phyloP scores from a whole-genome alignment of 2,329 filamentous ascomycete genomes.

The Mariannaea elegans region DNA sequence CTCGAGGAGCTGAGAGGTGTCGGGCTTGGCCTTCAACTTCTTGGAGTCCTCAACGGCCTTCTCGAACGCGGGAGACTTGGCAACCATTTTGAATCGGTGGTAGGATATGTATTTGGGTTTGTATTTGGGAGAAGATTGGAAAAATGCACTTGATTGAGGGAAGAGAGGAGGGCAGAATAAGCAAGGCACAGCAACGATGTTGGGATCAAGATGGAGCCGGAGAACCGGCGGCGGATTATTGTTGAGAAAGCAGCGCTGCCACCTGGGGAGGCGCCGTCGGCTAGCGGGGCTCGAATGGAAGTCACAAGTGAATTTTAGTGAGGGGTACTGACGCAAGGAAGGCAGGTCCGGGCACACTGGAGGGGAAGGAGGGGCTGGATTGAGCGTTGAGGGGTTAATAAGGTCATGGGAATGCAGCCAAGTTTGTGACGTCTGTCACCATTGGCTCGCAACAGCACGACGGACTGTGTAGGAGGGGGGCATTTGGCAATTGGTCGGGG shows the following conservation, averaged over 20 bases:
- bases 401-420: background rate
- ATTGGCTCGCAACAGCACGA: slow-evolving; percentile 9
- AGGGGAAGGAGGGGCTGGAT: slow-evolving; percentile 7
- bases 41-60: slow-evolving; percentile 69
- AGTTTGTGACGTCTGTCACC: slow-evolving; percentile 19
- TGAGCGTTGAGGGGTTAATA: background rate
- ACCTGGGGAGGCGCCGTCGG: slow-evolving; percentile 1
- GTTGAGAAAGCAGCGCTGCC: slow-evolving; percentile 16
- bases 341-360: background rate
- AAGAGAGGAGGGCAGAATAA: slow-evolving; percentile 1
- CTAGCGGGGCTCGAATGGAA: slow-evolving; percentile 20
- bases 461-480: background rate
- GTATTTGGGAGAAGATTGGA: background rate
- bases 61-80: slow-evolving; percentile 59
- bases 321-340: background rate
- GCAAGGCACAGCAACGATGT: background rate
- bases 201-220: slow-evolving; percentile 17
- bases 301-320: slow-evolving; percentile 17
- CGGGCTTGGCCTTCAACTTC: slow-evolving; percentile 73
- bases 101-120: slow-evolving; percentile 16
- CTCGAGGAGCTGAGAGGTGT: slow-evolving; percentile 70
- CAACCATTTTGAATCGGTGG: slow-evolving; percentile 49
- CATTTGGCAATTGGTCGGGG: background rate
- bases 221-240: slow-evolving; percentile 23
- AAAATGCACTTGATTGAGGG: background rate